Evolutionary conservation across 345 rosid genomes (phyloP), one percentile per base, ranked within the genome.

Genomic region (Ceriops decandra): DNA sequence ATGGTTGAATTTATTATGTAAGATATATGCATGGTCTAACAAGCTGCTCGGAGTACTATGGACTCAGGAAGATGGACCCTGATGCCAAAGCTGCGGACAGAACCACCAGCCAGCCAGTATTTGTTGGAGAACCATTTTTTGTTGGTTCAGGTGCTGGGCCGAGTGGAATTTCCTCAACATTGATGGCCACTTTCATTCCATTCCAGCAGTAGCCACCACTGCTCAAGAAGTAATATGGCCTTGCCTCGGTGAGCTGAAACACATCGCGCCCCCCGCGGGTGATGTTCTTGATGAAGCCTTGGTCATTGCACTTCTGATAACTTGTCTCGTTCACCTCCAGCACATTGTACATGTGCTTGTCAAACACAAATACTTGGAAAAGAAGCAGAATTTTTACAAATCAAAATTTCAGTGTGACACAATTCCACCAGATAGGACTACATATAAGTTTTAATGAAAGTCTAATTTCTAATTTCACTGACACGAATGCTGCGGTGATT

Each of bases 261-360:
- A 88, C 95, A 38, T 90, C 95, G 24, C 90, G 66, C 3, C 92
- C 95, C 1, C 91, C 97, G 0, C 80, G 59, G 2, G 92, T 90
- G 0, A 85, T 36, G 69, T 88, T 90, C 20, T 62, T 32, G 52
- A 84, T 80, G 80, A 67, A 87, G 49, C 71, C 80, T 6, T 6
- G 64, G 4, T 82, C 88, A 3, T 66, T 71, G 81, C 97, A 88
- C 21, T 22, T 68, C 6, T 79, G 79, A 59, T 83, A 88, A 75
- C 81, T 82, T 27, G 85, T 88, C 74, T 83, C 30, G 82, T 86
- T 91, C 54, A 89, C 92, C 76, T 83, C 82, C 15, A 86, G 81
- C 26, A 91, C 84, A 24, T 77, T 86, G 67, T 79, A 81, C 20
- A 4, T 35, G 6, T 64, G 74, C 74, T 76, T 76, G 71, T 85